Base-by-base conservation (phyloP, 305 asterid species). In the Plantago coronopus region DNA sequence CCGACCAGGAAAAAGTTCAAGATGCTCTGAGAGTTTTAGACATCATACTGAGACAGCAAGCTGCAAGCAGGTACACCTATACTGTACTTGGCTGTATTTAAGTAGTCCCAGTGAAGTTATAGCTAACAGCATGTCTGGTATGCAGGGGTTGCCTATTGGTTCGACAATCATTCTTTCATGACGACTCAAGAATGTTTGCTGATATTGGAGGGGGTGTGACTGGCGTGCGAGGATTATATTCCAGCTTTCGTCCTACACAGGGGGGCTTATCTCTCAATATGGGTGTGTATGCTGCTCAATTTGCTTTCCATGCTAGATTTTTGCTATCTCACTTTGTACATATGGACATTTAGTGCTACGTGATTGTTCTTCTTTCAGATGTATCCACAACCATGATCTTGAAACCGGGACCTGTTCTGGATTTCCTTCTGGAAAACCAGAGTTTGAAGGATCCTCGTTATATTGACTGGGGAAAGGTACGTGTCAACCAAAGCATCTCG, bases 171-270 rank as follows among this genome's bases (percentile, higher is more conserved):
- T 93, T 87, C 78, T 93, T 87, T 78, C 84, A 75, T 59, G 89
- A 89, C 54, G 95, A 89, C 70, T 76, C 89, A n/a, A 70, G 85
- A 74, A 75, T 68, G 80, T 85, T 85, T 69, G 68, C 70, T 71
- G 95, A 93, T 62, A 69, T 93, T 81, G 99, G 99, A 67, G 96
- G 94, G 68, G 95, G 99, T 58, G 84, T 89, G 65, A 74, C 79
- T 23, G 81, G 80, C 17, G 75, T 81, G 55, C 83, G 76, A 48
- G 99, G 97, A 64, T 74, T 85, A 38, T 78, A 93, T 78, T 89
- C 96, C 62, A 83, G 97, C 81, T 89, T 93, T 77, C 85, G 79
- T 57, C 91, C 85, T 27, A 89, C 91, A 44, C 82, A 56, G 48
- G 83, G 76, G 63, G 99, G 99, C 61, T 81, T 93, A 76, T 80